Evolutionary conservation across 495 filamentous ascomycete genomes (phyloP).

Genomic region (Lophiotrema nucula): DNA sequence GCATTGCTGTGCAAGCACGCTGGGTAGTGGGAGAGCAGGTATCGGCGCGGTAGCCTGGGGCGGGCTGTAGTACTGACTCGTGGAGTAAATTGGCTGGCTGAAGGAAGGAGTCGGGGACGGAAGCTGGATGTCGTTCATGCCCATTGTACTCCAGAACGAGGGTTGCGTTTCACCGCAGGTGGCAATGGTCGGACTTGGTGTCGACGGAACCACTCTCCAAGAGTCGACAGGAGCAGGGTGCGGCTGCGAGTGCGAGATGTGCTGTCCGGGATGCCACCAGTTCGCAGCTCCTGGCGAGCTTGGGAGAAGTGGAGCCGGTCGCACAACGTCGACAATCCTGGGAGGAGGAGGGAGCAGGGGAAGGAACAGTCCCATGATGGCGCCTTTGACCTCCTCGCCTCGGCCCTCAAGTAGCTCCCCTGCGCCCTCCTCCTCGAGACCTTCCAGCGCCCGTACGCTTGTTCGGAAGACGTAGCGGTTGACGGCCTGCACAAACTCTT

Average conservation of each 20-base stretch:
- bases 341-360: conserved; percentile 91
- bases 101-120: conserved; percentile 74
- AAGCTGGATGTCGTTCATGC: conserved; percentile 65
- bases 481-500: conserved; percentile 93
- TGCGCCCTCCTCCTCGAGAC: conserved; percentile 93
- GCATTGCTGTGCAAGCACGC: conserved; percentile 83
- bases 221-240: conserved; percentile 76
- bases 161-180: conserved; percentile 67
- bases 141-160: conserved; percentile 79
- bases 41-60: conserved; percentile 59
- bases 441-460: conserved; percentile 85
- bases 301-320: conserved; percentile 76
- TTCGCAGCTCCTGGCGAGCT: conserved; percentile 74
- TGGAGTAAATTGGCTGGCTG: conserved; percentile 70
- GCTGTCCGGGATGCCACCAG: conserved; percentile 71
- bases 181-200: conserved; percentile 67
- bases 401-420: conserved; percentile 89
- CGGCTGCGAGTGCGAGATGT: conserved; percentile 48
- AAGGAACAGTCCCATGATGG: conserved; percentile 80
- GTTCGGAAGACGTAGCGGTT: conserved; percentile 98
- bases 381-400: conserved; percentile 89
- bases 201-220: conserved; percentile 89
- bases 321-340: conserved; percentile 86
- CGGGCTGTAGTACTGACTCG: conserved; percentile 64
- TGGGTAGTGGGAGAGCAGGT: conserved; percentile 79